A percentile compares a stretch with the other conserved stretches of the same genome.
Conservation (phyloP, 257 asterid species). For the Voacanga thouarsii region DNA sequence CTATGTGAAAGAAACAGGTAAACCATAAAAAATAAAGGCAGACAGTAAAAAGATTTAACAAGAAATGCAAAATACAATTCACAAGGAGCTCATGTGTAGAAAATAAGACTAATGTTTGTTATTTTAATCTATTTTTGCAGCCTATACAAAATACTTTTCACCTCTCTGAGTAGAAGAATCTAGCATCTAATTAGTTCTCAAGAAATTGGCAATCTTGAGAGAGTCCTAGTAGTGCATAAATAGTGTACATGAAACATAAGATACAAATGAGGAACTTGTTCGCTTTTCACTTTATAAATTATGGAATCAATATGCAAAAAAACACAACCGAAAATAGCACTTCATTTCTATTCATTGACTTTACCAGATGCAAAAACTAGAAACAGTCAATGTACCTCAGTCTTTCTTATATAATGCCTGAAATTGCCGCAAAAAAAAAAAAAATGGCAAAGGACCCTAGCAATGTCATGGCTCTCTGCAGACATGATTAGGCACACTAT, state of each 20-base stretch:
- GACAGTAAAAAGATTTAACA: background rate
- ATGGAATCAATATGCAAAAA: background rate
- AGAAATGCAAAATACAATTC: too few relatives aligned
- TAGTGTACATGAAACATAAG: background rate
- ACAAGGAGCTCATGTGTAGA: background rate
- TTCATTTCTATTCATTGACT: background rate
- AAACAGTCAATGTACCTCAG: too few relatives aligned
- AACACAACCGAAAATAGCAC: constrained; percentile 10
- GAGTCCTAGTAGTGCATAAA: background rate
- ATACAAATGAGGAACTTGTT: background rate
- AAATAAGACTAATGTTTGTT: background rate
- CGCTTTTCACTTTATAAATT: background rate
- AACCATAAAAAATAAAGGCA: background rate
- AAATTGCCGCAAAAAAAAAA: constrained; percentile 77
- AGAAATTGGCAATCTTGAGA: too few relatives aligned
- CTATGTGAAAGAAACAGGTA: background rate
- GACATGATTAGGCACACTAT: constrained; percentile 62
- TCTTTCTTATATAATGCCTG: constrained; percentile 68
- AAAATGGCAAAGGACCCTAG: constrained; percentile 80
- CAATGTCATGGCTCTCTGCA: constrained; percentile 67
- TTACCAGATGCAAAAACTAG: constrained; percentile 12
- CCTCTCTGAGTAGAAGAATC: background rate
- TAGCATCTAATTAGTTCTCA: background rate
- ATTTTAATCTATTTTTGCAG: background rate
- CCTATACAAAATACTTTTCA: background rate